phyloP scores from a whole-genome alignment of 1,284 basidiomycete species.

The Abortiporus biennis region DNA sequence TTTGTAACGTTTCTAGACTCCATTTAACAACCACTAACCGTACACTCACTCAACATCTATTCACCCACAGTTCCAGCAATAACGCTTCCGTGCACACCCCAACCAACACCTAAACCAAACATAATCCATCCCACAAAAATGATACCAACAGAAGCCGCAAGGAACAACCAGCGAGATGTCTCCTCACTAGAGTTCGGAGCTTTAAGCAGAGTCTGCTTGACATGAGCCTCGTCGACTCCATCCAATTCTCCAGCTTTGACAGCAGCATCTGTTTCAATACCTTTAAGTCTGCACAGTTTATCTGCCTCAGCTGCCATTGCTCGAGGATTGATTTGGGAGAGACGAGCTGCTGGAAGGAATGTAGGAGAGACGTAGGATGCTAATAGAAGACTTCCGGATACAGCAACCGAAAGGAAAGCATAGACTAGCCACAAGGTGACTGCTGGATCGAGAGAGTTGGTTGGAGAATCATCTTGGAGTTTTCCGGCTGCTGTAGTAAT shows the following conservation, averaged over 20 bases:
- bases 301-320: conserved; percentile 26
- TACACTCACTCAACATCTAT: too few species aligned
- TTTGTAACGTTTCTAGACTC: too few species aligned
- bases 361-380: conserved; percentile 24
- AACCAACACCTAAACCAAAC: conserved; percentile 37
- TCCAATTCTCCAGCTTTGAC: conserved; percentile 14
- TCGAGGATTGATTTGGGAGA: conserved; percentile 32
- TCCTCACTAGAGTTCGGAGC: conserved; percentile 17
- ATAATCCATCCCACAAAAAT: conserved; percentile 38
- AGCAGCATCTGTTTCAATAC: conserved; percentile 18
- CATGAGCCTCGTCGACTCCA: conserved; percentile 14
- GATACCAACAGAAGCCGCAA: conserved; percentile 23
- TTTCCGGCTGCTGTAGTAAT: conserved; percentile 38
- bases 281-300: conserved; percentile 21
- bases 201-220: conserved; percentile 29
- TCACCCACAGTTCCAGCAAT: conserved; percentile 34
- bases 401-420: conserved; percentile 31
- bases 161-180: conserved; percentile 22
- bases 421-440: conserved; percentile 39
- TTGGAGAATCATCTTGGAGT: conserved; percentile 33
- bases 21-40: too few species aligned
- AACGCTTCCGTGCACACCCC: conserved; percentile 37
- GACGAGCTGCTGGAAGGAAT: conserved; percentile 33
- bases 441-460: conserved; percentile 32
- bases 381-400: conserved; percentile 31